These are phyloP conservation scores for Monosporascus sp. DNA, from an alignment of 2,329 filamentous ascomycete species.

Conservation along the genomic window DNA sequence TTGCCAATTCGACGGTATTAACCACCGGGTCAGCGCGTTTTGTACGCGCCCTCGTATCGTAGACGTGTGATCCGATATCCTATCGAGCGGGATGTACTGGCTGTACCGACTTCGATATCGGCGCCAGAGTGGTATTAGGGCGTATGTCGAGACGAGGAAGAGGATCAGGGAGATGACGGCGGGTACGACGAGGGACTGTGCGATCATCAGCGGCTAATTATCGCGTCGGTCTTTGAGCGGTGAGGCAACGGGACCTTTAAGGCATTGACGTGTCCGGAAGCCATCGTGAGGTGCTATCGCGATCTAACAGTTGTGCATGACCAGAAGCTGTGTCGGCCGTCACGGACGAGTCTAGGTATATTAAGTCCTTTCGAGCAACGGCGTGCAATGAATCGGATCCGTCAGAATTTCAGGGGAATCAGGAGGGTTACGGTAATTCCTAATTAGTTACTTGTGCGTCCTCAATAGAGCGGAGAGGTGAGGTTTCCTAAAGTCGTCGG, in stretches of 20 bases:
- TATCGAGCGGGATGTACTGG: conserved; percentile 67
- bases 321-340: too few species aligned
- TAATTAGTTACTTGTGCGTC: too few species aligned
- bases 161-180: conserved; percentile 65
- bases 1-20: conserved; percentile 47
- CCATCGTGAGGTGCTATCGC: too few species aligned
- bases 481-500: too few species aligned
- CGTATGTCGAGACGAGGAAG: conserved; percentile 62
- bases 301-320: too few species aligned
- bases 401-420: too few species aligned
- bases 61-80: conserved; percentile 53
- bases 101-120: conserved; percentile 66
- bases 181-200: conserved; percentile 64
- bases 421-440: too few species aligned
- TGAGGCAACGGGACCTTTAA: neutral
- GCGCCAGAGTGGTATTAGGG: conserved; percentile 64
- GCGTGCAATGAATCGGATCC: too few species aligned
- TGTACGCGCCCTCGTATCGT: conserved; percentile 50
- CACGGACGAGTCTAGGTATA: too few species aligned
- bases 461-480: too few species aligned
- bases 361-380: too few species aligned
- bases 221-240: neutral
- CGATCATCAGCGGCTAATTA: neutral
- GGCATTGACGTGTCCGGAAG: neutral
- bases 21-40: conserved; percentile 31